Conservation (phyloP, 768 basidiomycete genomes). For the Tricholoma matsutake region DNA sequence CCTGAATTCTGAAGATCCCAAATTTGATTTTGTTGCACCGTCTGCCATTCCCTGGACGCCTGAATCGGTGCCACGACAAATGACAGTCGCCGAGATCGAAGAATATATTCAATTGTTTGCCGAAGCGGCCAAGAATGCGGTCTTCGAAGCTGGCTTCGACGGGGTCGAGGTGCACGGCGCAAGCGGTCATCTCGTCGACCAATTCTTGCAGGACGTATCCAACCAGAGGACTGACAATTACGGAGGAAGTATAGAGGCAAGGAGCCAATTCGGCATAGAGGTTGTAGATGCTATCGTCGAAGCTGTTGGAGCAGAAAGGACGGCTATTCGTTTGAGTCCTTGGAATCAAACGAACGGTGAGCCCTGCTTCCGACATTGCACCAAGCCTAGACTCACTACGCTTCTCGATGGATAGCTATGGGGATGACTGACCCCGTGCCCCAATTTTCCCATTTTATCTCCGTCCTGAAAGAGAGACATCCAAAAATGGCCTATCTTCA, state of each 20-base stretch:
- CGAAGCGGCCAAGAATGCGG: constrained; percentile 52
- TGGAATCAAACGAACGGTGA: constrained; percentile 44
- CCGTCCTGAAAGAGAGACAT: constrained; percentile 34
- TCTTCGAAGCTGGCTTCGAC: constrained; percentile 62
- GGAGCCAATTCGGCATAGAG: constrained; percentile 55
- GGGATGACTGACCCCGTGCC: constrained; percentile 51
- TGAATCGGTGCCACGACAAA: constrained; percentile 31
- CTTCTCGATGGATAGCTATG: constrained; percentile 34
- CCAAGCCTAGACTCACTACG: constrained; percentile 12
- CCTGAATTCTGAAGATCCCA: constrained; percentile 35
- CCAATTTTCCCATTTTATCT: constrained; percentile 49
- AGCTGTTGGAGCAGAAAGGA: constrained; percentile 51
- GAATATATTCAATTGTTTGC: constrained; percentile 49
- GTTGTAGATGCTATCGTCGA: constrained; percentile 48
- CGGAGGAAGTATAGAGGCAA: constrained; percentile 62
- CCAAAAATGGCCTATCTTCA: constrained; percentile 23
- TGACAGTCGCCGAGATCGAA: constrained; percentile 46
- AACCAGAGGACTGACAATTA: constrained; percentile 64
- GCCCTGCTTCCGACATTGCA: constrained; percentile 5
- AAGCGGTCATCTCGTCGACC: constrained; percentile 51
- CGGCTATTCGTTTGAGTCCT: constrained; percentile 56
- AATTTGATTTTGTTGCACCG: constrained; percentile 31
- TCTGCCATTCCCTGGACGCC: constrained; percentile 26
- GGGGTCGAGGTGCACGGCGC: constrained; percentile 51
- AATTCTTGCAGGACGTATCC: constrained; percentile 53